Base-by-base conservation (phyloP, 75 land plant genomes). In the Picea sitchensis region DNA sequence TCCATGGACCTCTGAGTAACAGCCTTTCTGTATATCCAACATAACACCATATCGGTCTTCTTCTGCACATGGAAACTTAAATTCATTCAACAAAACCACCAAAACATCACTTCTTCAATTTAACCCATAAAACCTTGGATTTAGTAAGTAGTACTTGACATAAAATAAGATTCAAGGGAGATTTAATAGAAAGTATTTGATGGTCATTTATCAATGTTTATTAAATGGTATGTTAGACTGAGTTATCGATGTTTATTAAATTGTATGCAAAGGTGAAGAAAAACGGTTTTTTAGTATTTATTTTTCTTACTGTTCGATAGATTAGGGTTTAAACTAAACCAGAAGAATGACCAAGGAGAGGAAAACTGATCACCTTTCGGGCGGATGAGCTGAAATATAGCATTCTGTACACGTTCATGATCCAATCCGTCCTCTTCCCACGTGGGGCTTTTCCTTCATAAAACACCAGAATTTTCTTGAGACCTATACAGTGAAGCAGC, bases 401-500 rank as follows among this genome's bases (percentile, higher is more conserved):
- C 2, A 74, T 5, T 54, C 76, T 44, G 18, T 77, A 77, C 31
- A 60, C 78, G 17, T 59, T 56, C 78, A 77, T 77, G 4, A 77
- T 60, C 78, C 78, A 77, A 0, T 54, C 44, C 15, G 78, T 77
- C 62, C 60, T 77, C 1, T 30, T 34, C 4, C 74, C 78, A 7
- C 5, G 1, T 1, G 76, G 71, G 8, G 78, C 78, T 32, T 31
- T 77, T 51, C 78, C 78, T 77, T 61, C 58, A 73, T 61, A 77
- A 26, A 77, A 77, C 13, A 77, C 78, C n/a, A 77, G 78, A 30
- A 73, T 32, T 41, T 77, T 77, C 59, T 23, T 77, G 6, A 62
- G 2, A 20, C 78, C 78, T 12, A 77, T 26, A 17, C n/a, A 21
- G 0, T 18, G 11, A 12, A 13, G 13, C 3, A 12, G 7, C 1